Base-by-base conservation (phyloP, 768 basidiomycete species). In the Polyporus arcularius region DNA sequence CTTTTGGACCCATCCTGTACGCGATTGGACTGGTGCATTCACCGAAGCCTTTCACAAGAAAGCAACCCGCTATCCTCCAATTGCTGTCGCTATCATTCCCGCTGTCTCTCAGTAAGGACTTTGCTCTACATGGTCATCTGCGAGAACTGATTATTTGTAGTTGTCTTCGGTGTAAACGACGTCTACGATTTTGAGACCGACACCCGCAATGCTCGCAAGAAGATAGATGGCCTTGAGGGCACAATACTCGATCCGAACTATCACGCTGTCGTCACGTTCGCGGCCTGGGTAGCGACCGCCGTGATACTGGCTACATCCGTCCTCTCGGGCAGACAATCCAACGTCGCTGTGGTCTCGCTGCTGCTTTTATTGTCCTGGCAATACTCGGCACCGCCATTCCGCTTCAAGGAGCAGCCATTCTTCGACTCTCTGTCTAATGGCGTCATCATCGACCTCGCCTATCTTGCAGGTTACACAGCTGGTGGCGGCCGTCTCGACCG, bases 101-200 rank as follows among this genome's bases (percentile, higher is more conserved):
- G 3, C 50, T 61, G 4, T 48, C 55, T 12, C 28, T 57, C 2
- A 38, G 60, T 57, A 16, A 12, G 60, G 30, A 10, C 26, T 2
- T 31, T 18, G 15, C 15, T 18, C 15, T 12, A 42, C 39, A 21
- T 16, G 15, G 5, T 35, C 4, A 31, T 43, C 16, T n/a, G 11
- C 14, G 6, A 18, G 0, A 30, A n/a, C 12, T 2, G 18, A 12
- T 38, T 18, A 15, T 9, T 28, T 45, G 12, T 12, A 61, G 60
- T 61, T 10, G 55, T 61, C 1, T 61, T 61, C 15, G 60, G 60
- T 30, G 55, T 61, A 1, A 61, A 61, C 50, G 60, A 61, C 43
- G 60, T 61, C 4, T 61, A 56, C 43, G 60, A 61, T 48, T 55
- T 56, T 49, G 35, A 12, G 41, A 54, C 60, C 9, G 60, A 61